Conservation (phyloP, 768 basidiomycete species). For the Suillus weaverae region DNA sequence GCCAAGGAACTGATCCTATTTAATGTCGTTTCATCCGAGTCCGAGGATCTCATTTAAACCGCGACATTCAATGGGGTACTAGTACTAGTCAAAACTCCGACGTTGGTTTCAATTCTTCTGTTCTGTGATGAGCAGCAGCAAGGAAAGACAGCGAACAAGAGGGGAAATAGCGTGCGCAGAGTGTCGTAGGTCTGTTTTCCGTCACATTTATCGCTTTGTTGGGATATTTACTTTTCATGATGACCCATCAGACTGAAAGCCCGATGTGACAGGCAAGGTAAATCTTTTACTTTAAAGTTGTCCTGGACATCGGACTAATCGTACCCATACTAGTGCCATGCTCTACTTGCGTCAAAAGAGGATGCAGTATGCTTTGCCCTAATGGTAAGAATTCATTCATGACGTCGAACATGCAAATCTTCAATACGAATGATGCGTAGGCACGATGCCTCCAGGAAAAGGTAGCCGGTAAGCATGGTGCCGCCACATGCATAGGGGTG, state of each 20-base stretch:
- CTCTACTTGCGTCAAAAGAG: slow-evolving; percentile 51
- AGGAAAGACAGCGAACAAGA: slow-evolving; percentile 23
- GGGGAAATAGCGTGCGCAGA: slow-evolving; percentile 34
- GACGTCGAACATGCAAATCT: background rate
- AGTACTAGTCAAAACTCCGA: background rate
- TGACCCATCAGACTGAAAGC: slow-evolving; percentile 24
- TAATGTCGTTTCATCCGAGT: background rate
- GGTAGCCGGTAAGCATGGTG: slow-evolving; percentile 45
- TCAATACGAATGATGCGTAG: slow-evolving; percentile 26
- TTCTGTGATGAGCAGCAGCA: slow-evolving; percentile 16
- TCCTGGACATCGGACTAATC: slow-evolving; percentile 20
- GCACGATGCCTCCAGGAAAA: slow-evolving; percentile 54
- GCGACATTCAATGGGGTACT: background rate
- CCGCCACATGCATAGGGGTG: background rate
- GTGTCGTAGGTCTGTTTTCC: slow-evolving; percentile 26
- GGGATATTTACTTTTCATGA: slow-evolving; percentile 1
- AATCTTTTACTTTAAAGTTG: slow-evolving; percentile 3
- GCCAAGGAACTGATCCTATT: background rate
- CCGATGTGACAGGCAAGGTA: slow-evolving; percentile 28
- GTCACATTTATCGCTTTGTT: background rate
- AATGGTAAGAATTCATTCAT: slow-evolving; percentile 40
- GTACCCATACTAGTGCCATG: slow-evolving; percentile 23
- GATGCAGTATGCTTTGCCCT: slow-evolving; percentile 48
- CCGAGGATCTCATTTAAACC: slow-evolving; percentile 12
- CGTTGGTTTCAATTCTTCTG: background rate